Base-by-base conservation (phyloP, 2,329 filamentous ascomycete genomes). In the Epichloe coenophiala region DNA sequence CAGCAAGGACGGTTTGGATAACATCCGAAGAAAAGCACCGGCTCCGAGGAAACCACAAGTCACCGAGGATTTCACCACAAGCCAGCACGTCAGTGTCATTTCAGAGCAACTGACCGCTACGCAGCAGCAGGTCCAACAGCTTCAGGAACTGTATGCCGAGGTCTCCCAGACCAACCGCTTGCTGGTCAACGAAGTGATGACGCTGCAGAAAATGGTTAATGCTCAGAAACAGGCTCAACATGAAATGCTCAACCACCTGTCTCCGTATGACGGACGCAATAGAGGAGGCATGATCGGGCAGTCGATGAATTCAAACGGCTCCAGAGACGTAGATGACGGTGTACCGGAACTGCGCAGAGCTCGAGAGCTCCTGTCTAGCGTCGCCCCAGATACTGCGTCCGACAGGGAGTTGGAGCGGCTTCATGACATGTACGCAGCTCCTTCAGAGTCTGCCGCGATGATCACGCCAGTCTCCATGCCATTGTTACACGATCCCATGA, bases 1-100 rank as follows among this genome's bases (percentile, higher is more conserved):
- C 68, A 94, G 91, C 69, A 96, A 96, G 67, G 89, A 96, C 63
- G 93, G 89, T 44, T 75, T 98, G 45, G 93, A 98, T 62, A 97
- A 96, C 59, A 98, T 98, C 61, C 82, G 89, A 60, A 79, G 93
- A 59, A 98, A 98, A 70, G 91, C 93, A 2, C 93, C 93, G 0
- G 89, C 91, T 2, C 87, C 91, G 3, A 77, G 91, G 57, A 97
- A 96, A 64, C 68, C 75, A 3, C 77, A 79, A 57, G 70, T 71
- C 11, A 65, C 73, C 17, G 84, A 83, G 51, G 89, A 95, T 48
- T 83, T 86, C 51, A 80, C 87, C 23, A 86, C 88, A 1, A 84
- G 83, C 23, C 89, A 95, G 64, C 91, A 96, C 65, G 84, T 95
- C 63, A 86, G 91, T 56, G 77, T 95, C 57, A 79, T 96, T 60